A percentile compares a stretch with the other conserved stretches of the same genome.
Evolutionary conservation across 495 filamentous ascomycete species (phyloP).

Genomic region (Oidiodendron maius): DNA sequence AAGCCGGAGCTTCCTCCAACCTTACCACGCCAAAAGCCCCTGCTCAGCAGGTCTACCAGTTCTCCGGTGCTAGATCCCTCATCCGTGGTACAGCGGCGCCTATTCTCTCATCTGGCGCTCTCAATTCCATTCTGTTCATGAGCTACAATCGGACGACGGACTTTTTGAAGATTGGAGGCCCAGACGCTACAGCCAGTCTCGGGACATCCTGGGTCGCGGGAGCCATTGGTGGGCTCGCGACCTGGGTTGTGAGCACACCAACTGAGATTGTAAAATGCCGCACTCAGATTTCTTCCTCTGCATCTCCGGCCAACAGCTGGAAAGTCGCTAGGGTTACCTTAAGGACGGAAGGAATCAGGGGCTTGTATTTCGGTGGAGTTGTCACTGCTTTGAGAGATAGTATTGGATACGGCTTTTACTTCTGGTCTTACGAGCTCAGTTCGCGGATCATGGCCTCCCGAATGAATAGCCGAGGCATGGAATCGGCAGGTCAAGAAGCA

Average conservation of each 20-base stretch:
- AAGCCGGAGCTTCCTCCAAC: slow-evolving; percentile 45
- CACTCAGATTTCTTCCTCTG: slow-evolving; percentile 50
- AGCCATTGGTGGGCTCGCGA: slow-evolving; percentile 70
- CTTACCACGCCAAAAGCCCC: slow-evolving; percentile 14
- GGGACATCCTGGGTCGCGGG: slow-evolving; percentile 69
- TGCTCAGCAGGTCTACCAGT: slow-evolving; percentile 18
- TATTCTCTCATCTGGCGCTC: slow-evolving; percentile 77
- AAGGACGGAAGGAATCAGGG: slow-evolving; percentile 54
- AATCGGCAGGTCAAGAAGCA: slow-evolving; percentile 37
- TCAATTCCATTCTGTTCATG: slow-evolving; percentile 83
- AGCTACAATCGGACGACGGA: slow-evolving; percentile 68
- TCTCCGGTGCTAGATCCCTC: slow-evolving; percentile 26
- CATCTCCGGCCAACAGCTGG: slow-evolving; percentile 41
- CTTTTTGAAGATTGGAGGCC: slow-evolving; percentile 16
- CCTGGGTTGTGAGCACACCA: slow-evolving; percentile 74
- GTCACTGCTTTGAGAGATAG: slow-evolving; percentile 78
- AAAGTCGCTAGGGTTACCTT: slow-evolving; percentile 55
- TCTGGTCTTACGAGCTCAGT: slow-evolving; percentile 77
- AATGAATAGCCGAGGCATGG: slow-evolving; percentile 5
- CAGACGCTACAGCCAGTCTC: slow-evolving; percentile 26
- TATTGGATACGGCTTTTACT: slow-evolving; percentile 90
- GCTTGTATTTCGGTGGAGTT: slow-evolving; percentile 69
- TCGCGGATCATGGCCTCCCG: slow-evolving; percentile 44
- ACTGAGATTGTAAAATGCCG: slow-evolving; percentile 87
- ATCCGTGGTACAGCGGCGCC: slow-evolving; percentile 68